phyloP scores from a whole-genome alignment of 2,329 filamentous ascomycete species.

The Gaeumannomyces sp. region DNA sequence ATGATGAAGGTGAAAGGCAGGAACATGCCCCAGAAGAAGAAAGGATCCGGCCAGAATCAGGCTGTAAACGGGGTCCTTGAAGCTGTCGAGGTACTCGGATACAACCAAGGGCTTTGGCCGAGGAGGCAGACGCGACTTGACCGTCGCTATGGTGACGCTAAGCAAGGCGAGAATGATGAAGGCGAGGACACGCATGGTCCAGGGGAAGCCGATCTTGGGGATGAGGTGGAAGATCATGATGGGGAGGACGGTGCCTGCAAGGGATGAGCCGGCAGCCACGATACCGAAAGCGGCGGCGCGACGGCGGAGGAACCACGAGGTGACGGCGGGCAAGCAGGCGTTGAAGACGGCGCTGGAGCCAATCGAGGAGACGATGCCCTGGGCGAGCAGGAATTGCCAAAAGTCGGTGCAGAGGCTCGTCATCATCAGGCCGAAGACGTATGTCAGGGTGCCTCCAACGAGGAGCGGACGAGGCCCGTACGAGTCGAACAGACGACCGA shows the following conservation, averaged over 20 bases:
- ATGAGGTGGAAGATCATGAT: slow-evolving; percentile 50
- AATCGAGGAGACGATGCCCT: slow-evolving; percentile 27
- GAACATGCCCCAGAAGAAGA: slow-evolving; percentile 52
- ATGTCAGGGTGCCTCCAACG: slow-evolving; percentile 42
- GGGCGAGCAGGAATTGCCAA: slow-evolving; percentile 35
- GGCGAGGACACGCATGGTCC: slow-evolving; percentile 31
- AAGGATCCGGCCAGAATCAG: slow-evolving; percentile 41
- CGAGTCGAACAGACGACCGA: slow-evolving; percentile 45
- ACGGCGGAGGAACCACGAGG: slow-evolving; percentile 41
- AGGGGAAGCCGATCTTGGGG: slow-evolving; percentile 35
- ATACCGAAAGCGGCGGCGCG: slow-evolving; percentile 43
- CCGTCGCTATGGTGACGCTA: slow-evolving; percentile 22
- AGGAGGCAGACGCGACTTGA: slow-evolving; percentile 30
- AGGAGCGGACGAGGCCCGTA: slow-evolving; percentile 53
- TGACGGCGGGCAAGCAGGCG: slow-evolving; percentile 27
- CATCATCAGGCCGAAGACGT: slow-evolving; percentile 57
- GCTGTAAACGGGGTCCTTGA: slow-evolving; percentile 39
- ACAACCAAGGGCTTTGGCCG: slow-evolving; percentile 34
- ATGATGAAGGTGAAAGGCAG: slow-evolving; percentile 48
- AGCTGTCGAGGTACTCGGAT: slow-evolving; percentile 37
- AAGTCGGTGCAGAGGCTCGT: slow-evolving; percentile 38
- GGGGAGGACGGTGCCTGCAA: slow-evolving; percentile 49
- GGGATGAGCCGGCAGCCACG: slow-evolving; percentile 39
- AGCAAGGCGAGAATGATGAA: slow-evolving; percentile 31
- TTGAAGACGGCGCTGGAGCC: slow-evolving; percentile 31